Percentiles rank a stretch among this genome's conserved stretches.
Evolutionary conservation across 176 grass and related monocot species (phyloP).

Genomic region (Bolboschoenus planiculmis): DNA sequence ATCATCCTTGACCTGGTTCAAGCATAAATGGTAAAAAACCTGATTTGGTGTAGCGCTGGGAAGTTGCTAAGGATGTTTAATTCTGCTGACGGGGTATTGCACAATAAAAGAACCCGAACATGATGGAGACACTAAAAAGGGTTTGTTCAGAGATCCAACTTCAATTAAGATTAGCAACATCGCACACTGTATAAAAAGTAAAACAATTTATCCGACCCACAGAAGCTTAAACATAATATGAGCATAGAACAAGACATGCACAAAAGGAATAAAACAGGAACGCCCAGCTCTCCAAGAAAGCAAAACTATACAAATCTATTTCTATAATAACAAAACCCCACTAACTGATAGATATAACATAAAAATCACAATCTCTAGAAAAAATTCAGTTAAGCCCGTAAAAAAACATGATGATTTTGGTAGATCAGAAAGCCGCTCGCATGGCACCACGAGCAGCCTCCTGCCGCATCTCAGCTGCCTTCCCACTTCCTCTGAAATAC

Average conservation of each 20-base stretch:
- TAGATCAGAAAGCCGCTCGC: conserved; percentile 57
- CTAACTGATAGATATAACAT: conserved; percentile 5
- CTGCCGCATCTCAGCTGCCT: conserved; percentile 71
- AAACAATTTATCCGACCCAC: not conserved
- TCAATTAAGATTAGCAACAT: not conserved
- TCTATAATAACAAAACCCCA: conserved; percentile 18
- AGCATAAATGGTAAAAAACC: not conserved
- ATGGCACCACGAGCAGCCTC: conserved; percentile 69
- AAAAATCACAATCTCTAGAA: not conserved
- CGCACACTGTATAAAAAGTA: not conserved
- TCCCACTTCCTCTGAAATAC: conserved; percentile 95
- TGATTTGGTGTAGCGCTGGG: no score
- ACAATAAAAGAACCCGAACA: not conserved
- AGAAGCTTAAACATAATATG: not conserved
- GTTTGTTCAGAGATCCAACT: not conserved
- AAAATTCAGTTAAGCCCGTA: conserved; percentile 14
- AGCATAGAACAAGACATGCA: conserved; percentile 3
- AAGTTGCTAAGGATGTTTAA: no score
- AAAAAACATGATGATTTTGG: conserved; percentile 8
- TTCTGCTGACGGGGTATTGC: not conserved
- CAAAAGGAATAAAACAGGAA: not conserved
- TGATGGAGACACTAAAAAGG: not conserved
- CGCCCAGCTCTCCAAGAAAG: conserved; percentile 1
- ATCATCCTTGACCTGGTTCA: not conserved
- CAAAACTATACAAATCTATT: conserved; percentile 23